Evolutionary conservation across 257 asterid genomes (phyloP).

Genomic region (Salvia hispanica): DNA sequence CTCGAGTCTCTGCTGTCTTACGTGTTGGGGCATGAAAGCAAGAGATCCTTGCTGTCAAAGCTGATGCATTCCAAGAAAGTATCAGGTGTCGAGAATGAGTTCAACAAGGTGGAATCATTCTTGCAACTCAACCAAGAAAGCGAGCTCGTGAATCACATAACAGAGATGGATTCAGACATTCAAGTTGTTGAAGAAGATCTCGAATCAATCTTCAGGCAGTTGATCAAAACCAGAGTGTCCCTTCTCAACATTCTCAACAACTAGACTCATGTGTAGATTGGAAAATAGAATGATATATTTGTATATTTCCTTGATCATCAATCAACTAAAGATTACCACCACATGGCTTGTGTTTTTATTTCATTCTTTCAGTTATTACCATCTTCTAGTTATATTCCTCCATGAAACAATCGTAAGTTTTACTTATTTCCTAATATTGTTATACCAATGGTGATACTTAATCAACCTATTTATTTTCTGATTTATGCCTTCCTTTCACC

Average conservation of each 20-base stretch:
- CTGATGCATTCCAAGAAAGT: slow-evolving; percentile 27
- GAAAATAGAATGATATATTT: background rate
- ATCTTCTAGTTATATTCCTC: too few relatives aligned
- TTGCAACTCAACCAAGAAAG: slow-evolving; percentile 14
- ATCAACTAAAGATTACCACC: background rate
- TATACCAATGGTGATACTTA: too few relatives aligned
- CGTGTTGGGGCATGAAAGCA: slow-evolving; percentile 18
- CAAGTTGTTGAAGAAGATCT: slow-evolving; percentile 36
- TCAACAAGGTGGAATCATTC: slow-evolving; percentile 24
- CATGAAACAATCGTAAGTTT: background rate
- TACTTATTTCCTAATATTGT: too few relatives aligned
- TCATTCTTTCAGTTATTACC: too few relatives aligned
- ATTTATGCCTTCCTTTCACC: too few relatives aligned
- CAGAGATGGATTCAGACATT: slow-evolving; percentile 35
- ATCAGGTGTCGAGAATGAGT: slow-evolving; percentile 27
- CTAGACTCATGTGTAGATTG: slow-evolving; percentile 18
- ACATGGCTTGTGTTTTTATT: too few relatives aligned
- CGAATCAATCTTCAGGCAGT: slow-evolving; percentile 35
- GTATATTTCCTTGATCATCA: background rate
- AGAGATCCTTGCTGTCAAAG: slow-evolving; percentile 33
- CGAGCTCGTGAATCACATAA: slow-evolving; percentile 30
- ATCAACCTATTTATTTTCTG: too few relatives aligned
- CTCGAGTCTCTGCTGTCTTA: slow-evolving; percentile 35
- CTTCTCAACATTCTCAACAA: slow-evolving; percentile 41
- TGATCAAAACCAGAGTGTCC: slow-evolving; percentile 44